Conservation (phyloP, 306 rosid species). For the Benincasa hispida region DNA sequence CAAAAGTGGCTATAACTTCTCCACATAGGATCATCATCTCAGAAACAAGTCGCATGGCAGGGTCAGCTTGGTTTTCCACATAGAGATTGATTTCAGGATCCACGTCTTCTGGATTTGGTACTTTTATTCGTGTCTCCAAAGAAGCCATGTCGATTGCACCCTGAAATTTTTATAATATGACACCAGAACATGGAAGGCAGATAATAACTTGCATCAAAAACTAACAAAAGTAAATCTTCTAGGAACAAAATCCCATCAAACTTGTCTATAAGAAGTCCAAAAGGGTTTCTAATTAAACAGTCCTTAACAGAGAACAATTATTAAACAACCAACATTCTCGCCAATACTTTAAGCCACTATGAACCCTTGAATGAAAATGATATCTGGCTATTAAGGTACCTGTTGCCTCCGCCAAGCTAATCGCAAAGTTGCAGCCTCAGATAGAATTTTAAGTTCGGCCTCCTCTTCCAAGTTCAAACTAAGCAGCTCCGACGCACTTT, state of each 20-base stretch:
- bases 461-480: constrained; percentile 82
- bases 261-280: neutral
- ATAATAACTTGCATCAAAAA: neutral
- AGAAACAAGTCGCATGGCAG: constrained; percentile 88
- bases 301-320: neutral
- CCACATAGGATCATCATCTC: constrained; percentile 99
- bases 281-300: neutral
- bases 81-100: constrained; percentile 73
- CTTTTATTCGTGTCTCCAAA: constrained; percentile 81
- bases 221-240: neutral
- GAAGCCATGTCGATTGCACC: constrained; percentile 77
- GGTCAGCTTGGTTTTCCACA: constrained; percentile 92
- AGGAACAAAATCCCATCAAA: neutral
- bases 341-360: neutral
- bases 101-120: constrained; percentile 68
- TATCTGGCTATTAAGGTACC: constrained; percentile 23
- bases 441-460: constrained; percentile 61
- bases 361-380: neutral
- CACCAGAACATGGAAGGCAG: neutral
- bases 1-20: constrained; percentile 78
- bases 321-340: neutral
- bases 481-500: constrained; percentile 91
- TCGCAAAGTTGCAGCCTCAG: constrained; percentile 82
- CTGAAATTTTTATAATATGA: constrained; percentile 30
- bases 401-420: constrained; percentile 73